A percentile compares a stretch with the other conserved stretches of the same genome.
phyloP scores from a whole-genome alignment of 768 basidiomycete species.

The Tricholoma bakamatsutake region DNA sequence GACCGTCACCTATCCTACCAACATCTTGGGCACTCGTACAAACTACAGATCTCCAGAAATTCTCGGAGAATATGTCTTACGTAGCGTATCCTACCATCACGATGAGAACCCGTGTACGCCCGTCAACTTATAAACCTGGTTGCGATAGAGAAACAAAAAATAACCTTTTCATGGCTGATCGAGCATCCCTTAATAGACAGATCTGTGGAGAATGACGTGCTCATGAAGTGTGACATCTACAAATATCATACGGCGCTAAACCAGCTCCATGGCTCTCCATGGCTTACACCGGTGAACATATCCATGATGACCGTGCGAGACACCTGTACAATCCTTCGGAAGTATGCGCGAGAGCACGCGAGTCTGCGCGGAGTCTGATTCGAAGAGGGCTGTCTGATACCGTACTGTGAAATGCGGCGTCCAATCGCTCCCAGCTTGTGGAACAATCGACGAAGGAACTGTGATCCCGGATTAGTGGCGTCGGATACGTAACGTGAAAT shows the following conservation, averaged over 20 bases:
- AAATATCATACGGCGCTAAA: constrained; percentile 3
- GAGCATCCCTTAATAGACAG: neutral
- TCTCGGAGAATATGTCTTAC: neutral
- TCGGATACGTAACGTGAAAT: constrained; percentile 33
- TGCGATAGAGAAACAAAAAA: neutral
- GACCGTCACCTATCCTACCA: neutral
- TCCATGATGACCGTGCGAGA: constrained; percentile 16
- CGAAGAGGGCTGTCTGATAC: constrained; percentile 15
- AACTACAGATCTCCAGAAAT: neutral
- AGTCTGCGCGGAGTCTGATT: constrained; percentile 21
- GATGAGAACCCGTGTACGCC: neutral
- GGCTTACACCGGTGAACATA: constrained; percentile 15
- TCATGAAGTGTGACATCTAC: neutral
- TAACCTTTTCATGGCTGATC: constrained; percentile 1
- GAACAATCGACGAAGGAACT: constrained; percentile 19
- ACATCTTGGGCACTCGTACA: neutral
- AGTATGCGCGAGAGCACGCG: constrained; percentile 10
- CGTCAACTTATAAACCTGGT: neutral
- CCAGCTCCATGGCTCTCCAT: neutral
- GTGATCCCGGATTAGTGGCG: constrained; percentile 39
- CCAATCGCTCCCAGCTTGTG: neutral
- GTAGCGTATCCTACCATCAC: neutral
- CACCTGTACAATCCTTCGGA: constrained; percentile 9
- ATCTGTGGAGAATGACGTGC: neutral
- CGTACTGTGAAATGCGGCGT: constrained; percentile 24